Evolutionary conservation across 768 basidiomycete species (phyloP).

Genomic region (Xerocomus potaroensis): DNA sequence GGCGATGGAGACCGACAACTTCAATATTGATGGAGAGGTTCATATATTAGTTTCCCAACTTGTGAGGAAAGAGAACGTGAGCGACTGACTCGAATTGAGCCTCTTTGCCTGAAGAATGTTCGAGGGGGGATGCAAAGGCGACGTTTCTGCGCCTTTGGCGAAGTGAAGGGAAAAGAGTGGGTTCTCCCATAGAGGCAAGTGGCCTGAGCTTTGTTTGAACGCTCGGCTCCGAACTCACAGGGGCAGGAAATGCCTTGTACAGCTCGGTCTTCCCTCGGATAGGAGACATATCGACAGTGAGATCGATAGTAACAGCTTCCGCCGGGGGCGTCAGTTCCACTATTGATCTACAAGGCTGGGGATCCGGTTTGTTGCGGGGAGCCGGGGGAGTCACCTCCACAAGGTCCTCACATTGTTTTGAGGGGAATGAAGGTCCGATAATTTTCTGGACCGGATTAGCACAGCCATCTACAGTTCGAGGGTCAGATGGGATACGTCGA

Average conservation of each 20-base stretch:
- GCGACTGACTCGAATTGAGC: slow-evolving; percentile 7
- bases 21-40: background rate
- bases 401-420: slow-evolving; percentile 2
- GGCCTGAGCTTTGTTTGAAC: background rate
- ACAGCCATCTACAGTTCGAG: background rate
- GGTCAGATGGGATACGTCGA: background rate
- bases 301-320: slow-evolving; percentile 39
- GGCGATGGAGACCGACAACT: slow-evolving; percentile 1
- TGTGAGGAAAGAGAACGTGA: background rate
- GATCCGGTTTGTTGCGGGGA: background rate
- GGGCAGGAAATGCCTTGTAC: background rate
- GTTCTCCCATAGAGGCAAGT: slow-evolving; percentile 1
- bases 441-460: background rate
- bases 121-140: slow-evolving; percentile 30
- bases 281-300: slow-evolving; percentile 35
- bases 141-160: slow-evolving; percentile 20
- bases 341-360: slow-evolving; percentile 9
- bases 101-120: slow-evolving; percentile 6
- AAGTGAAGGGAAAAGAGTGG: background rate
- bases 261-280: slow-evolving; percentile 1
- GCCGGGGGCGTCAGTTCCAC: slow-evolving; percentile 15
- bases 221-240: background rate
- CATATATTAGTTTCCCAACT: background rate
- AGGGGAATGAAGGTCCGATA: slow-evolving; percentile 1
- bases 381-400: slow-evolving; percentile 9